Percentiles rank a stretch among this genome's conserved stretches.
Conservation (phyloP, 345 rosid species). For the Clausena lansium region DNA sequence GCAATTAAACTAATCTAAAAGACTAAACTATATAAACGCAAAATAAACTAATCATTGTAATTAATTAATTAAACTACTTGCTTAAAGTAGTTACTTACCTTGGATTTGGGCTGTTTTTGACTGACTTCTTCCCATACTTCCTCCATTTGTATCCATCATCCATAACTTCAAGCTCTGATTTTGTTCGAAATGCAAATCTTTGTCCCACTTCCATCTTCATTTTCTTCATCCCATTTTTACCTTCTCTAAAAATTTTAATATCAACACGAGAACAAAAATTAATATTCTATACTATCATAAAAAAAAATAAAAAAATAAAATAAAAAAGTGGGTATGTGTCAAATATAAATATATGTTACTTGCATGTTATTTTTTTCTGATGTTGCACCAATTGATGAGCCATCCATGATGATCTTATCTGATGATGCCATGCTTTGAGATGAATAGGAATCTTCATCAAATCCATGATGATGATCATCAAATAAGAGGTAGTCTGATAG, state of each 20-base stretch:
- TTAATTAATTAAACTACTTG: not conserved
- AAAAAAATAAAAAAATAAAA: not conserved
- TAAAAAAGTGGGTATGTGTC: not conserved
- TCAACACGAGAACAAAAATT: not conserved
- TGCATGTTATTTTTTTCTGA: slow-evolving; percentile 39
- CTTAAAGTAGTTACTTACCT: slow-evolving; percentile 44
- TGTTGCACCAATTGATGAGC: slow-evolving; percentile 29
- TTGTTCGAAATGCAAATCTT: slow-evolving; percentile 81
- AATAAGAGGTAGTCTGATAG: slow-evolving; percentile 38
- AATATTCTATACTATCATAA: not conserved
- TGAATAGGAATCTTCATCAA: slow-evolving; percentile 29
- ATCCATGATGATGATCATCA: slow-evolving; percentile 12
- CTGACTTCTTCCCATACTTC: slow-evolving; percentile 87
- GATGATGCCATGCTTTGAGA: slow-evolving; percentile 34
- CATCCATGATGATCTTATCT: slow-evolving; percentile 27
- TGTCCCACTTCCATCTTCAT: slow-evolving; percentile 33
- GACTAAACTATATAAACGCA: not conserved
- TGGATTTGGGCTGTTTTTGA: slow-evolving; percentile 82
- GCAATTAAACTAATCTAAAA: no score
- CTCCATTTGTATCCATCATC: slow-evolving; percentile 97
- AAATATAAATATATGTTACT: slow-evolving; percentile 20
- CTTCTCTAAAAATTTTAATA: slow-evolving; percentile 21
- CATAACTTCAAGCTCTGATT: slow-evolving; percentile 77
- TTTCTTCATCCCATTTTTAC: slow-evolving; percentile 31
- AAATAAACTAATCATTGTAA: not conserved